Conservation (phyloP, 1,139 yeast species). For the Protomyces pachydermus region DNA sequence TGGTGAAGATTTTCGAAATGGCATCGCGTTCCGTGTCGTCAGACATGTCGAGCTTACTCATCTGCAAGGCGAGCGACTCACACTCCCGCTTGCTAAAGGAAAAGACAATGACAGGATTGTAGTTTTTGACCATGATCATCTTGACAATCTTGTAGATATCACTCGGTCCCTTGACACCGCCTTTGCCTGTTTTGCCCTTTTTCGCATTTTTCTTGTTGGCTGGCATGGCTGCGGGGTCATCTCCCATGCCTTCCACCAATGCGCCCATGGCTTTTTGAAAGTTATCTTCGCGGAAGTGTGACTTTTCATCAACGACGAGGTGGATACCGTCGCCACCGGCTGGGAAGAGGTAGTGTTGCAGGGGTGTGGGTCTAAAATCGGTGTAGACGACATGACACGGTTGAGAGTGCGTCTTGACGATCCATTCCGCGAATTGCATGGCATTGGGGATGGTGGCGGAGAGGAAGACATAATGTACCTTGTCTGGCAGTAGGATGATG, state of each 20-base stretch:
- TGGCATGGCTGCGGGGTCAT: conserved; percentile 60
- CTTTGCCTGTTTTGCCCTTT: conserved; percentile 81
- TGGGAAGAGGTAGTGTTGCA: conserved; percentile 94
- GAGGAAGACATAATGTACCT: conserved; percentile 77
- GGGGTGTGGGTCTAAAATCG: conserved; percentile 96
- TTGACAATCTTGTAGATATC: conserved; percentile 95
- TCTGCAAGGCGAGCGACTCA: conserved; percentile 84
- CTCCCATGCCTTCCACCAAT: conserved; percentile 74
- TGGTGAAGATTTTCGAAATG: conserved; percentile 77
- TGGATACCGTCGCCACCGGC: conserved; percentile 97
- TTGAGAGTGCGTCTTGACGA: conserved; percentile 86
- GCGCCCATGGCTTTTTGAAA: conserved; percentile 98
- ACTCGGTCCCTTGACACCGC: conserved; percentile 76
- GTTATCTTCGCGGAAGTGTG: conserved; percentile 91
- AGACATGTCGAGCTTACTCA: conserved; percentile 92
- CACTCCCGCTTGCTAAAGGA: conserved; percentile 96
- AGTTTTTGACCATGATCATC: conserved; percentile 93
- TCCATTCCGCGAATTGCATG: conserved; percentile 98
- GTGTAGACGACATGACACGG: conserved; percentile 99
- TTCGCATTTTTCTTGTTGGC: conserved; percentile 50
- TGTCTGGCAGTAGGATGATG: conserved; percentile 88
- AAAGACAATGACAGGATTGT: conserved; percentile 96
- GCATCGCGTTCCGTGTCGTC: conserved; percentile 84
- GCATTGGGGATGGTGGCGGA: conserved; percentile 99
- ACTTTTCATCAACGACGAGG: conserved; percentile 94